Conservation (phyloP, 148 eudicot genomes). For the Rhododendron ovatum region DNA sequence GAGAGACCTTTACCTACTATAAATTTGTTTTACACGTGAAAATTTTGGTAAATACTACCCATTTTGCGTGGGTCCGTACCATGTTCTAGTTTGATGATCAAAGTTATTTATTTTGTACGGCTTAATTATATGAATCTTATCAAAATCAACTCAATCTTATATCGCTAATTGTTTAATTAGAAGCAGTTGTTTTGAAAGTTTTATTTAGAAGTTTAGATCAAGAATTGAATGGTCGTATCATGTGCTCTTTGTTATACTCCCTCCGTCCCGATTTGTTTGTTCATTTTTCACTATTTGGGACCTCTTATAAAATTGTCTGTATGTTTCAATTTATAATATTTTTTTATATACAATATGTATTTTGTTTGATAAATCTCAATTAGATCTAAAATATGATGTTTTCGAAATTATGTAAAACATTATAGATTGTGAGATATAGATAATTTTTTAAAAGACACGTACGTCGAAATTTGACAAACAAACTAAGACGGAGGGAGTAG, state of each 20-base stretch:
- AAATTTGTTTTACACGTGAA: background rate
- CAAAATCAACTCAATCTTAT: background rate
- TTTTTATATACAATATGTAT: too few species aligned
- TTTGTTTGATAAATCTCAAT: too few species aligned
- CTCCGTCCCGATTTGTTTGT: too few species aligned
- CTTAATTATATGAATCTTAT: background rate
- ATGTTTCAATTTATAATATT: too few species aligned
- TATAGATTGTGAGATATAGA: too few species aligned
- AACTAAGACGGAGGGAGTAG: background rate
- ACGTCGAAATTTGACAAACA: too few species aligned
- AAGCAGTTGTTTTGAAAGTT: background rate
- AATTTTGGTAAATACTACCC: background rate
- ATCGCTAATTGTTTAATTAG: background rate
- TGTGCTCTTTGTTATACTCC: background rate
- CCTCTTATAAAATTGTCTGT: too few species aligned
- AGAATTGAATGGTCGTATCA: background rate
- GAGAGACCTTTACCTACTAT: background rate
- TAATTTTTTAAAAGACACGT: too few species aligned
- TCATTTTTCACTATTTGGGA: too few species aligned
- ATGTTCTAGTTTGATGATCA: background rate
- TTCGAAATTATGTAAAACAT: too few species aligned
- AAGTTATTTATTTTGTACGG: background rate
- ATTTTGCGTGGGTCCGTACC: background rate
- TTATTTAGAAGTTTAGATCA: background rate
- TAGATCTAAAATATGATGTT: too few species aligned